A percentile compares a stretch with the other conserved stretches of the same genome.
Evolutionary conservation across 2,329 filamentous ascomycete species (phyloP).

Genomic region (Sphaerostilbella broomeana): DNA sequence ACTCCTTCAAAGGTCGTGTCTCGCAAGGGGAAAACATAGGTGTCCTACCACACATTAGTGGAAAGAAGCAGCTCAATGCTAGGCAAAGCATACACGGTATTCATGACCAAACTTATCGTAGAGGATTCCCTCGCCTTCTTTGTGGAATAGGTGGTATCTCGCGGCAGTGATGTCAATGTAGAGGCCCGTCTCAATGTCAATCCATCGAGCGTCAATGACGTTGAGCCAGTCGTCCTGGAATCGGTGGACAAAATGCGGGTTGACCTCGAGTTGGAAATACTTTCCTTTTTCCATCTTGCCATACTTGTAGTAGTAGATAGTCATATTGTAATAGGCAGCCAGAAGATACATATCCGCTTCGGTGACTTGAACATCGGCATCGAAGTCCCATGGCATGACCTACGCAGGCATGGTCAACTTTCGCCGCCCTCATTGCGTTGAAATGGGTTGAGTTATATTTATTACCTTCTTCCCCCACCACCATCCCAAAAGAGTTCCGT

Average conservation of each 20-base stretch:
- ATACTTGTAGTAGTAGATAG: slow-evolving; percentile 38
- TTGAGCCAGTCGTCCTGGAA: slow-evolving; percentile 34
- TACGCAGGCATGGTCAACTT: too few relatives aligned
- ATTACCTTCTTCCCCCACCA: slow-evolving; percentile 69
- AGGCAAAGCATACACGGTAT: slow-evolving; percentile 32
- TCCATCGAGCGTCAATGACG: slow-evolving; percentile 43
- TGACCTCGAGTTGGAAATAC: slow-evolving; percentile 44
- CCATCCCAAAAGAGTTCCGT: slow-evolving; percentile 79
- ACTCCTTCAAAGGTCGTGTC: slow-evolving; percentile 63
- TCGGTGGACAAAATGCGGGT: slow-evolving; percentile 35
- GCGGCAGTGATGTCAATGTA: slow-evolving; percentile 48
- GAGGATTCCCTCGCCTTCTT: slow-evolving; percentile 38
- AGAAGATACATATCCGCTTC: slow-evolving; percentile 59
- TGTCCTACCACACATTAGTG: slow-evolving; percentile 31
- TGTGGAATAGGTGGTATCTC: slow-evolving; percentile 41
- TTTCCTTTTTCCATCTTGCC: slow-evolving; percentile 32
- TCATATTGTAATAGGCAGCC: slow-evolving; percentile 60
- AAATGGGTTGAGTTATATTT: too few relatives aligned
- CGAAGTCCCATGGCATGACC: slow-evolving; percentile 71
- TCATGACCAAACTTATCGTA: slow-evolving; percentile 47
- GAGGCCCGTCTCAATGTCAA: slow-evolving; percentile 39
- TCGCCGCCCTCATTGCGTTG: too few relatives aligned
- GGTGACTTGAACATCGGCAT: slow-evolving; percentile 69
- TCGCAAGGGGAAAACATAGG: slow-evolving; percentile 61
- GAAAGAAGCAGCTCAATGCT: not conserved